Conservation (phyloP, 768 basidiomycete species). For the Xerocomellus amylosporus region DNA sequence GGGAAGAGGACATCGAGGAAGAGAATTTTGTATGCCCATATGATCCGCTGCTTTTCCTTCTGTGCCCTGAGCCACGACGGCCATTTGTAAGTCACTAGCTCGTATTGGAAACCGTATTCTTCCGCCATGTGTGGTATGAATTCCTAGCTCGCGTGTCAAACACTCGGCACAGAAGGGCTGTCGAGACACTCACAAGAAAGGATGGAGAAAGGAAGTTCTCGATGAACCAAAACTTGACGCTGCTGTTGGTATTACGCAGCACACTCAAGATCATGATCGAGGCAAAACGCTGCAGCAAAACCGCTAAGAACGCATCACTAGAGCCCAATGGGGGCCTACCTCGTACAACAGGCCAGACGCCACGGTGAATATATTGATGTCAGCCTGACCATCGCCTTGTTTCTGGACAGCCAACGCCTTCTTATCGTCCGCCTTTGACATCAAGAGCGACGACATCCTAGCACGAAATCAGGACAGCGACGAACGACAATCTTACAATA, state of each 20-base stretch:
- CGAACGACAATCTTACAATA: background rate
- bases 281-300: slow-evolving; percentile 72
- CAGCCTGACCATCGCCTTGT: slow-evolving; percentile 55
- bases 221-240: slow-evolving; percentile 99
- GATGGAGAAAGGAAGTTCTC: slow-evolving; percentile 98
- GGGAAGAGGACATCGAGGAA: slow-evolving; percentile 99
- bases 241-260: slow-evolving; percentile 87
- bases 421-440: slow-evolving; percentile 23
- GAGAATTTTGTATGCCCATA: slow-evolving; percentile 99
- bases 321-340: slow-evolving; percentile 42
- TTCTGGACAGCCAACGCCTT: slow-evolving; percentile 23
- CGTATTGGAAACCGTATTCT: slow-evolving; percentile 93
- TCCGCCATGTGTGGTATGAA: slow-evolving; percentile 91
- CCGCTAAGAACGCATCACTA: background rate
- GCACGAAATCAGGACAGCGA: slow-evolving; percentile 1
- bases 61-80: slow-evolving; percentile 97
- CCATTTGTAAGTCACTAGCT: slow-evolving; percentile 99
- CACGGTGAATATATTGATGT: slow-evolving; percentile 99
- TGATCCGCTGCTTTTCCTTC: slow-evolving; percentile 96
- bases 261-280: slow-evolving; percentile 99
- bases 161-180: background rate
- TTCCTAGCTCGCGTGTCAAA: slow-evolving; percentile 51
- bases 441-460: slow-evolving; percentile 49
- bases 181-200: slow-evolving; percentile 65
- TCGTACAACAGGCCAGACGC: slow-evolving; percentile 96